Evolutionary conservation across 441 rosid genomes (phyloP), one percentile per base, ranked within the genome.

Genomic region (Codiaeum variegatum): DNA sequence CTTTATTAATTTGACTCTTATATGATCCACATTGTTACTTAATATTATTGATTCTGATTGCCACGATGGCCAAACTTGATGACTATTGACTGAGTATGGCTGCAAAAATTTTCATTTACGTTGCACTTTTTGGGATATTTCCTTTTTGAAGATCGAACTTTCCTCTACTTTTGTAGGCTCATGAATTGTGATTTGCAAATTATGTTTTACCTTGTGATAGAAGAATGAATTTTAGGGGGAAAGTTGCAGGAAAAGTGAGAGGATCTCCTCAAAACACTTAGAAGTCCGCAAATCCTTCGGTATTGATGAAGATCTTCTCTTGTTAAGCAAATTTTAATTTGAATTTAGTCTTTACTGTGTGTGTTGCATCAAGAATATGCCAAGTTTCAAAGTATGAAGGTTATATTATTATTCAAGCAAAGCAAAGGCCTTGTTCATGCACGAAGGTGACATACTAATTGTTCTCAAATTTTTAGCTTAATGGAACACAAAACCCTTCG

Each of bases 281-380:
- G 92, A 88, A 77, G 97, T 94, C 29, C 87, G 91, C 42, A 88
- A 88, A 80, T 88, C 94, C 40, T 94, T 82, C 66, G 97, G 99
- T 49, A 90, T 97, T 3, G 98, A 95, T 24, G 98, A 93, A 83
- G 99, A 95, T 87, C 90, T 91, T 82, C 91, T 92, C 67, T 73
- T 92, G 95, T 94, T 94, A 86, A 83, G 13, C 51, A 69, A 55
- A 46, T 69, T 62, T 51, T 8, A 49, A n/a, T n/a, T 73, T 3
- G 46, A 47, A 4, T 55, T 40, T 24, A 18, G 21, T 40, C 44
- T 23, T 26, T 64, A 11, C 24, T 29, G 13, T 29, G 12, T 21
- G 15, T 19, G 19, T 67, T 19, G 29, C 72, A 26, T 77, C 77
- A 38, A 36, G 19, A 62, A 66, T 65, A 44, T 38, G 36, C 26